phyloP scores from a whole-genome alignment of 2,329 filamentous ascomycete genomes.

The Colletotrichum trifolii region DNA sequence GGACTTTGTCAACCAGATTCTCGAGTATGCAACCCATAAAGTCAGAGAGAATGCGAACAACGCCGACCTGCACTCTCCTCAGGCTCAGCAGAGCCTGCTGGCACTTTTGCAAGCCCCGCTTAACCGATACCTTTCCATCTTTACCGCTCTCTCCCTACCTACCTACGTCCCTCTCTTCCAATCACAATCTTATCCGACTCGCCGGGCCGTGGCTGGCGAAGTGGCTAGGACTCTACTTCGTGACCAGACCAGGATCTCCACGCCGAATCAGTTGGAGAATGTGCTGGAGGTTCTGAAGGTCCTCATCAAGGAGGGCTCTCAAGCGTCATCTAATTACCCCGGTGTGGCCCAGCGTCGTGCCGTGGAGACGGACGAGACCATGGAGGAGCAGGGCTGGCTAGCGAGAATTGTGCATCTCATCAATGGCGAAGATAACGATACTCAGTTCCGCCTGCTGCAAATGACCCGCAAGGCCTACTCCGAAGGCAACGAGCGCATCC shows the following conservation, averaged over 20 bases:
- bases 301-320: slow-evolving; percentile 91
- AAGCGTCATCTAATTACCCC: slow-evolving; percentile 85
- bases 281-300: slow-evolving; percentile 90
- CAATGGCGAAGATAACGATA: slow-evolving; percentile 86
- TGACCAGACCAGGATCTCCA: slow-evolving; percentile 83
- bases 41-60: slow-evolving; percentile 91
- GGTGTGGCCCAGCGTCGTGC: slow-evolving; percentile 80
- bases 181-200: slow-evolving; percentile 91
- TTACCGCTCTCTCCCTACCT: slow-evolving; percentile 93
- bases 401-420: slow-evolving; percentile 92
- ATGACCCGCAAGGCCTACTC: slow-evolving; percentile 86
- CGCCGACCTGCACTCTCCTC: slow-evolving; percentile 90
- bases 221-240: slow-evolving; percentile 85
- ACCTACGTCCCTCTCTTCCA: slow-evolving; percentile 92
- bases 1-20: slow-evolving; percentile 94
- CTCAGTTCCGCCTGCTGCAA: slow-evolving; percentile 93
- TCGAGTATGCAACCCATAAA: slow-evolving; percentile 88
- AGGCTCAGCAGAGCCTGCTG: slow-evolving; percentile 88
- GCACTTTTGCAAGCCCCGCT: slow-evolving; percentile 91
- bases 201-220: slow-evolving; percentile 89
- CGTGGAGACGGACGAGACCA: slow-evolving; percentile 92
- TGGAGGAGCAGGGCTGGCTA: slow-evolving; percentile 98
- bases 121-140: slow-evolving; percentile 90
- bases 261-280: slow-evolving; percentile 83
- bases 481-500: slow-evolving; percentile 94